These are phyloP conservation scores for Papiliotrema nemorosa DNA, from an alignment of 1,284 basidiomycete species.

Conservation along the genomic window DNA sequence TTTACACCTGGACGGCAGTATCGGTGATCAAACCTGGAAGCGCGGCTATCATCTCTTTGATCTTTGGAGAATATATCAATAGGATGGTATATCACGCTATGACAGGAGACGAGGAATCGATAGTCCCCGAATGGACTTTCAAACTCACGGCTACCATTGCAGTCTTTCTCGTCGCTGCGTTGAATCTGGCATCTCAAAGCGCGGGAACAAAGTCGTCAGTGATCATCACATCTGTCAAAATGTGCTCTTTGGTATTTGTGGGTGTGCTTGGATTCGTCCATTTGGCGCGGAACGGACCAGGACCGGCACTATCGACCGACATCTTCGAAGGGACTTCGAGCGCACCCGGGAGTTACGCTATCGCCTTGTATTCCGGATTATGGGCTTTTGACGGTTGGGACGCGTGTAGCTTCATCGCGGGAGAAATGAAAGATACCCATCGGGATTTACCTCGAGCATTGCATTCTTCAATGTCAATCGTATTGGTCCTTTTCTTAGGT, in stretches of 20 bases:
- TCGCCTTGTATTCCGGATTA: constrained; percentile 90
- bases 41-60: constrained; percentile 56
- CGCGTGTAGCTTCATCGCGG: constrained; percentile 67
- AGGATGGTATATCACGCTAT: constrained; percentile 52
- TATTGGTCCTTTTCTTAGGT: constrained; percentile 67
- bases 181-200: constrained; percentile 75
- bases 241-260: constrained; percentile 50
- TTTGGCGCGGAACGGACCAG: constrained; percentile 41
- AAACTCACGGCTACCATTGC: constrained; percentile 77
- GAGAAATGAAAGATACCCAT: constrained; percentile 80
- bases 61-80: constrained; percentile 78
- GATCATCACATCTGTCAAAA: constrained; percentile 79
- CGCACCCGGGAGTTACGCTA: constrained; percentile 78
- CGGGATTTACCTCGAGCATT: constrained; percentile 86
- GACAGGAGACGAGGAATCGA: constrained; percentile 50
- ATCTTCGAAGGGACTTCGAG: constrained; percentile 71
- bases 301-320: constrained; percentile 44
- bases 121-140: constrained; percentile 86
- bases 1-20: constrained; percentile 87
- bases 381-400: constrained; percentile 95
- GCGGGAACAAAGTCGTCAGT: constrained; percentile 78
- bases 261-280: constrained; percentile 49
- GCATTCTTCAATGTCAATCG: constrained; percentile 72
- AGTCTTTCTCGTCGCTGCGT: constrained; percentile 64
- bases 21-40: constrained; percentile 69